Conservation (phyloP, 106 monocot species). For the Apostasia shenzhenica region DNA sequence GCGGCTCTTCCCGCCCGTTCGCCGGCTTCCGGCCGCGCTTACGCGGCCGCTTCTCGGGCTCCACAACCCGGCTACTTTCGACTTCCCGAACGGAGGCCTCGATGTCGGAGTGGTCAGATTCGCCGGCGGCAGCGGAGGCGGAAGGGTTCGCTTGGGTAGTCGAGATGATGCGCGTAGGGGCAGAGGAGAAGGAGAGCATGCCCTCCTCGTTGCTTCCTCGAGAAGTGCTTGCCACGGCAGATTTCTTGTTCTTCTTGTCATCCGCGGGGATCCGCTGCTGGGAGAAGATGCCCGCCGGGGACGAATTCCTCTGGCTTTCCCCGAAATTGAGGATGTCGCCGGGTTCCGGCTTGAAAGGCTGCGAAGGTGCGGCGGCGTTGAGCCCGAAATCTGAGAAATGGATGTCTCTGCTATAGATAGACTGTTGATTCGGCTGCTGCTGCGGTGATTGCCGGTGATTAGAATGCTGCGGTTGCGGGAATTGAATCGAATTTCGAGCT, state of each 20-base stretch:
- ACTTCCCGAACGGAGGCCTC: slow-evolving; percentile 72
- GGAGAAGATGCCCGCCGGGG: slow-evolving; percentile 24
- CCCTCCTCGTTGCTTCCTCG: slow-evolving; percentile 50
- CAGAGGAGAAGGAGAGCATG: slow-evolving; percentile 64
- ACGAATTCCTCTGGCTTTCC: slow-evolving; percentile 20
- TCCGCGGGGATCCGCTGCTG: slow-evolving; percentile 11
- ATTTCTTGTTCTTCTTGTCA: slow-evolving; percentile 27
- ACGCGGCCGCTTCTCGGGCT: slow-evolving; percentile 24
- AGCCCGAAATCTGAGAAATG: slow-evolving; percentile 41
- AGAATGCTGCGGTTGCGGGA: slow-evolving; percentile 8
- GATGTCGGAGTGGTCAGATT: slow-evolving; percentile 70
- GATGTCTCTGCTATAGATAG: slow-evolving; percentile 25
- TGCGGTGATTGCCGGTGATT: slow-evolving; percentile 4
- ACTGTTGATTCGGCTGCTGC: background rate
- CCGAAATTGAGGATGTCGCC: slow-evolving; percentile 59
- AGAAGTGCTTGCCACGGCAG: slow-evolving; percentile 35
- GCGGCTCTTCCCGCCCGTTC: slow-evolving; percentile 6
- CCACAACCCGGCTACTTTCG: slow-evolving; percentile 40
- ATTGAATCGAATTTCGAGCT: slow-evolving; percentile 36
- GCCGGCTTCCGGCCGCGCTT: background rate
- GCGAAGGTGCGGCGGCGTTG: slow-evolving; percentile 12
- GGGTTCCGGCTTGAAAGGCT: slow-evolving; percentile 49
- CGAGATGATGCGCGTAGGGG: slow-evolving; percentile 10
- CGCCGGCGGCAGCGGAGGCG: slow-evolving; percentile 20
- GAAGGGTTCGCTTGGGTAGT: background rate